Evolutionary conservation across 2,329 filamentous ascomycete species (phyloP), one percentile per base, ranked within the genome.

Genomic region (Colletotrichum shisoi): DNA sequence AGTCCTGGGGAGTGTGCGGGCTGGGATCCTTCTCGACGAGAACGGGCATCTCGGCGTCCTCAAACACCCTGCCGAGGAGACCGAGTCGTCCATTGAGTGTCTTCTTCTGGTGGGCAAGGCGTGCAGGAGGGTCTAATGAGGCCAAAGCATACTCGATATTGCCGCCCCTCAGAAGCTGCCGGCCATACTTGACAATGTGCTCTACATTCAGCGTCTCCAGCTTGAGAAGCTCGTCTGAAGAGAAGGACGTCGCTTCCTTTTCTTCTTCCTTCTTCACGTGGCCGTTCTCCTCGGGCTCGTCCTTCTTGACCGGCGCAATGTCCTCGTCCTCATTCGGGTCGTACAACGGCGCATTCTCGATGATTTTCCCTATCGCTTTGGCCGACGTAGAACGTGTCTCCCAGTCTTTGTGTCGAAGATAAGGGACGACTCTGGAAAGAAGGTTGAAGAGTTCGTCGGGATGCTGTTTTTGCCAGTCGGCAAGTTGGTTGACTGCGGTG

Each of bases 381-480:
- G 94, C 93, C 53, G 96, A 91, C 61, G 95, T 96, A 69, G 91
- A 94, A 72, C 96, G 86, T 31, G 95, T 99, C 75, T 99, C 95
- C 95, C 95, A 99, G 76, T 94, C 94, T 77, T 94, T 97, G 72
- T 95, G 94, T 66, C 92, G 89, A 37, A 99, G 85, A 78, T 97
- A 99, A 1, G 95, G 94, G n/a, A 99, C 89, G 39, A 99, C 94
- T 68, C 94, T 87, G 37, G 93, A 94, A 13, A 99, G 85, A 7
- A 99, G 85, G 76, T 98, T 97, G 80, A 98, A 98, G 1, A 99
- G 84, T 78, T 99, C 96, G 80, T 99, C 94, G 0, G 95, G 95
- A 74, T 98, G 95, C 78, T 95, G 92, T 77, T 97, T 98, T 80
- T 99, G 96, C 79, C 97, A 95, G 80, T 99, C 95, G 69, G 94